These are phyloP conservation scores for Saturnispora diversa DNA, from an alignment of 805 yeast species.

Conservation along the genomic window DNA sequence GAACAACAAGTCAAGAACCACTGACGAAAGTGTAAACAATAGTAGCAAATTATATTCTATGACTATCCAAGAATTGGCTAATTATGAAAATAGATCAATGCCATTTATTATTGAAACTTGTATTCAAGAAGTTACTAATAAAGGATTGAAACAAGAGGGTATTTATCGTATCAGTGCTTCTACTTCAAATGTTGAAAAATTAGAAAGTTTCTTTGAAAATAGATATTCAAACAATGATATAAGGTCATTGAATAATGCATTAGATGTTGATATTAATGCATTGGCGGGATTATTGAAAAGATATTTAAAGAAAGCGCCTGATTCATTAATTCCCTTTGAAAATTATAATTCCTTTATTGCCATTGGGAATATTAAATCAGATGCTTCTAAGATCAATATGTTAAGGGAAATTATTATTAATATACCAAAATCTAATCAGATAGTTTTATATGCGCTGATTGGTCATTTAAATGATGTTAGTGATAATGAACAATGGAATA, in stretches of 20 bases:
- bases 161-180: slow-evolving; percentile 87
- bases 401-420: slow-evolving; percentile 38
- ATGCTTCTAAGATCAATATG: slow-evolving; percentile 31
- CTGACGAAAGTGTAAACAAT: not conserved
- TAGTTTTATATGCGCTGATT: slow-evolving; percentile 47
- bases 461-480: slow-evolving; percentile 60
- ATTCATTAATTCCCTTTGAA: slow-evolving; percentile 70
- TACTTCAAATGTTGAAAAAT: slow-evolving; percentile 49
- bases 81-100: slow-evolving; percentile 49
- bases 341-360: slow-evolving; percentile 60
- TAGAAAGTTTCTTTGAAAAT: slow-evolving; percentile 31
- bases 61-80: slow-evolving; percentile 56
- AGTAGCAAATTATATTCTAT: slow-evolving; percentile 31
- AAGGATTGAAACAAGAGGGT: slow-evolving; percentile 78
- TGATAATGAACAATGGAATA: slow-evolving; percentile 44
- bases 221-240: slow-evolving; percentile 26
- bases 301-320: slow-evolving; percentile 75
- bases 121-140: slow-evolving; percentile 63
- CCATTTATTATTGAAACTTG: slow-evolving; percentile 72
- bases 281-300: slow-evolving; percentile 81
- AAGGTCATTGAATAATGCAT: slow-evolving; percentile 18
- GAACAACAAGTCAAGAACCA: slow-evolving; percentile 11
- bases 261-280: slow-evolving; percentile 65
- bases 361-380: slow-evolving; percentile 34
- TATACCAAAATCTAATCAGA: slow-evolving; percentile 63